Evolutionary conservation across 805 yeast species (phyloP).

Genomic region (Vanderwaltozyma yarrowii): DNA sequence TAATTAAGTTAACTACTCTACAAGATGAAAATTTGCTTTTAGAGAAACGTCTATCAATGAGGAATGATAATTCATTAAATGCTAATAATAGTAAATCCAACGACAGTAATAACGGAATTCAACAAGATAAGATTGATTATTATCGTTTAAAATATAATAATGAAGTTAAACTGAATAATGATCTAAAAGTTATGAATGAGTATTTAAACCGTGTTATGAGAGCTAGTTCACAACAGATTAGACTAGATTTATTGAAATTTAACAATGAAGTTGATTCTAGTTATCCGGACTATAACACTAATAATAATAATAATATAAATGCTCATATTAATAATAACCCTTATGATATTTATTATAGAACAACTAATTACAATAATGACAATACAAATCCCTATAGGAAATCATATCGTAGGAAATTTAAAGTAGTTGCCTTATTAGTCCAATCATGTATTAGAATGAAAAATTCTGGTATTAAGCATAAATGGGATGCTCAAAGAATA

Average conservation of each 20-base stretch:
- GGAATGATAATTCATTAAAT: not conserved
- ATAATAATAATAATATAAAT: not conserved
- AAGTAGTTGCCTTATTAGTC: conserved; percentile 22
- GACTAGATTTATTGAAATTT: conserved; percentile 20
- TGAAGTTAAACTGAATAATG: conserved; percentile 26
- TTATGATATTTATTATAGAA: not conserved
- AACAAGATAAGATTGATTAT: conserved; percentile 20
- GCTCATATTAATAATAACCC: not conserved
- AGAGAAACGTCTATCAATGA: conserved; percentile 1
- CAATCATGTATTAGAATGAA: conserved; percentile 24
- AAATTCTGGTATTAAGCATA: conserved; percentile 14
- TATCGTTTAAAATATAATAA: conserved; percentile 23
- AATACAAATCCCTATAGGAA: not conserved
- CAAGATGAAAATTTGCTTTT: conserved; percentile 16
- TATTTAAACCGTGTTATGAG: conserved; percentile 25
- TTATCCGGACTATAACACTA: not conserved
- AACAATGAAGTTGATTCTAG: conserved; percentile 12
- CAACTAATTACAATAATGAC: not conserved
- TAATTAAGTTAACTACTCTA: conserved; percentile 14
- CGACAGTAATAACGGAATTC: not conserved
- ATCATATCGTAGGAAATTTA: conserved; percentile 14
- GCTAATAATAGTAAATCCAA: not conserved
- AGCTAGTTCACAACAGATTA: conserved; percentile 22
- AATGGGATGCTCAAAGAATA: conserved; percentile 20
- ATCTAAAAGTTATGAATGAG: conserved; percentile 23